phyloP scores from a whole-genome alignment of 2,329 filamentous ascomycete genomes.

The Myrmaecium sp. region DNA sequence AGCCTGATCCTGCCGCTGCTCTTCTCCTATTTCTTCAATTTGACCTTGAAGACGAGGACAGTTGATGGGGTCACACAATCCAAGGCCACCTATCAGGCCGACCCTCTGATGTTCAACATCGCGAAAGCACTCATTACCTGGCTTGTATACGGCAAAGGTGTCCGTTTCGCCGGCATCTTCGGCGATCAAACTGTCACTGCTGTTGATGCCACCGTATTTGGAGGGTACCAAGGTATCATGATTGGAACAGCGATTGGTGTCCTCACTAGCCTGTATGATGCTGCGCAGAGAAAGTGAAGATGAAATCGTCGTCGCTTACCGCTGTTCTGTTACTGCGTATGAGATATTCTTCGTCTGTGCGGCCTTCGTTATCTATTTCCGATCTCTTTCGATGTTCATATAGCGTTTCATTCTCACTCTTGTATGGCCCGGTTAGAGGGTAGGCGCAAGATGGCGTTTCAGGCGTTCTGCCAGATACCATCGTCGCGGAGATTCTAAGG shows the following conservation, averaged over 20 bases:
- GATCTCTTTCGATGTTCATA: too few relatives aligned
- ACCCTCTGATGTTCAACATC: constrained; percentile 82
- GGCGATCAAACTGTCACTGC: constrained; percentile 41
- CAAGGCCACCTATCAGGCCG: constrained; percentile 44
- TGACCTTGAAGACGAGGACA: constrained; percentile 36
- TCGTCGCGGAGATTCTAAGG: too few relatives aligned
- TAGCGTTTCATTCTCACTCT: too few relatives aligned
- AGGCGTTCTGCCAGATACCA: too few relatives aligned
- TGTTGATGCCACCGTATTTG: constrained; percentile 51
- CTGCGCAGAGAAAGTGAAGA: constrained; percentile 51
- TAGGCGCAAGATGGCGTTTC: too few relatives aligned
- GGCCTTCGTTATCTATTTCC: too few relatives aligned
- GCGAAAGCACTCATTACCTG: constrained; percentile 70
- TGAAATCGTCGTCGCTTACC: too few relatives aligned
- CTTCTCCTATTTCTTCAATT: constrained; percentile 79
- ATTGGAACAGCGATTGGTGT: constrained; percentile 52
- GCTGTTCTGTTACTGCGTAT: too few relatives aligned
- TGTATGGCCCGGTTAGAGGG: too few relatives aligned
- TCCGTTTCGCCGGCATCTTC: constrained; percentile 45
- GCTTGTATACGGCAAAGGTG: constrained; percentile 49
- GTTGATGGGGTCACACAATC: constrained; percentile 16
- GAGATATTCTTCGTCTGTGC: too few relatives aligned
- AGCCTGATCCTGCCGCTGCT: constrained; percentile 52
- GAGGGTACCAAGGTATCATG: constrained; percentile 53
- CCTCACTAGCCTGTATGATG: constrained; percentile 59